A percentile compares a stretch with the other conserved stretches of the same genome.
Evolutionary conservation across 345 rosid genomes (phyloP).

Genomic region (Durio zibethinus): DNA sequence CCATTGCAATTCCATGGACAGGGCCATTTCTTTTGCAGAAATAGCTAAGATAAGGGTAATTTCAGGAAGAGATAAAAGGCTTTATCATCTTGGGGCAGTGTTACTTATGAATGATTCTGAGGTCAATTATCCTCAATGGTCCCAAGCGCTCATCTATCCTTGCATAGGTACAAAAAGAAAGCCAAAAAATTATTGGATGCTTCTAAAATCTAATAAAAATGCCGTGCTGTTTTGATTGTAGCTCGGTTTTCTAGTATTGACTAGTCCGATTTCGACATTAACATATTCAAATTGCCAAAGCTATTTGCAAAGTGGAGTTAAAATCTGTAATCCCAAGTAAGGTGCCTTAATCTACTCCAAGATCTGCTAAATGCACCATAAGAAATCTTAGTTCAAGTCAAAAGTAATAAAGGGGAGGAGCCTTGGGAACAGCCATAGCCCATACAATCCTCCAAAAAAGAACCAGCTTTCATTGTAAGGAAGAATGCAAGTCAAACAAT

Average conservation of each 20-base stretch:
- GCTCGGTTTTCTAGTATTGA: background rate
- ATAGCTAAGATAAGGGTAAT: constrained; percentile 18
- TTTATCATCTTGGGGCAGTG: constrained; percentile 24
- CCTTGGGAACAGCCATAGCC: constrained; percentile 4
- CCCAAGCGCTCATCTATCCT: constrained; percentile 13
- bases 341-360: constrained; percentile 5
- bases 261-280: background rate
- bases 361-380: background rate
- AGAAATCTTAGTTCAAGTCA: background rate
- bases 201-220: background rate
- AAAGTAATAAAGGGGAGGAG: background rate
- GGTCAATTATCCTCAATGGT: constrained; percentile 23
- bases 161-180: background rate
- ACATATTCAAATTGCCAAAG: background rate
- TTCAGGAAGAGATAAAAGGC: constrained; percentile 21
- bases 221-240: background rate
- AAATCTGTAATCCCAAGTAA: background rate
- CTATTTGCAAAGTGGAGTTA: background rate
- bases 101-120: constrained; percentile 16
- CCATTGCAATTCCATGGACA: background rate
- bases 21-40: background rate
- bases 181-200: background rate
- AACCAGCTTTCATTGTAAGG: constrained; percentile 10
- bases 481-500: constrained; percentile 17
- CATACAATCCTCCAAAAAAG: background rate